These are phyloP conservation scores for Penicillium coprophilum DNA, from an alignment of 495 filamentous ascomycete genomes.

Conservation along the genomic window DNA sequence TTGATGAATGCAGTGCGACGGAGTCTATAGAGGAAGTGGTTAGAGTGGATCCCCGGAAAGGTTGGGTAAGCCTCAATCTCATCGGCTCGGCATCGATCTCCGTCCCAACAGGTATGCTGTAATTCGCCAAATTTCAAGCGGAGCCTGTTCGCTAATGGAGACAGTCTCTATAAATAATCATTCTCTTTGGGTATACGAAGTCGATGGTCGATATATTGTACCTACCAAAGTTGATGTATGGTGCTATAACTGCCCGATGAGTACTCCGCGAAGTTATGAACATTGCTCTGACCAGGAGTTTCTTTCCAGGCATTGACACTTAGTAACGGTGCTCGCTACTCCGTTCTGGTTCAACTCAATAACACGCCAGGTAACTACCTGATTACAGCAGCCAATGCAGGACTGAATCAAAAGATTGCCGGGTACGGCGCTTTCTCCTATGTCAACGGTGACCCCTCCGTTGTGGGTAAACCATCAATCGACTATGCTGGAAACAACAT, in stretches of 20 bases:
- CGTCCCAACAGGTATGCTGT: not conserved
- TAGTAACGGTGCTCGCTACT: conserved; percentile 23
- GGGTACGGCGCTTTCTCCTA: conserved; percentile 24
- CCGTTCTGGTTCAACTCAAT: conserved; percentile 24
- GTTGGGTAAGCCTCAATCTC: conserved; percentile 9
- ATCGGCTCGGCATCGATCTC: not conserved
- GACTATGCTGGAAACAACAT: not conserved
- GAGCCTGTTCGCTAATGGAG: not conserved
- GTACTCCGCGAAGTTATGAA: not conserved
- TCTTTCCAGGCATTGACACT: conserved; percentile 13
- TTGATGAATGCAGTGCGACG: conserved; percentile 3
- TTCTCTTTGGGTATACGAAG: conserved; percentile 27
- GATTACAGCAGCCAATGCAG: conserved; percentile 19
- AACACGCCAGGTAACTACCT: conserved; percentile 21
- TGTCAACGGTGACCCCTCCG: conserved; percentile 12
- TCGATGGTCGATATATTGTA: conserved; percentile 26
- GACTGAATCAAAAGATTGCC: conserved; percentile 20
- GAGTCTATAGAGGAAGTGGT: not conserved
- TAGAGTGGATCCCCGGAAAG: not conserved
- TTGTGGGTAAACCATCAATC: conserved; percentile 24
- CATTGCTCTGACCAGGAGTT: not conserved
- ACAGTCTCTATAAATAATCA: conserved; percentile 35
- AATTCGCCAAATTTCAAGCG: not conserved
- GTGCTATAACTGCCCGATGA: not conserved
- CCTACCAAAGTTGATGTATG: conserved; percentile 19